A percentile compares a stretch with the other conserved stretches of the same genome.
These are phyloP conservation scores for Saccharum hybrid DNA, from an alignment of 202 grass and related monocot genomes.

Conservation along the genomic window DNA sequence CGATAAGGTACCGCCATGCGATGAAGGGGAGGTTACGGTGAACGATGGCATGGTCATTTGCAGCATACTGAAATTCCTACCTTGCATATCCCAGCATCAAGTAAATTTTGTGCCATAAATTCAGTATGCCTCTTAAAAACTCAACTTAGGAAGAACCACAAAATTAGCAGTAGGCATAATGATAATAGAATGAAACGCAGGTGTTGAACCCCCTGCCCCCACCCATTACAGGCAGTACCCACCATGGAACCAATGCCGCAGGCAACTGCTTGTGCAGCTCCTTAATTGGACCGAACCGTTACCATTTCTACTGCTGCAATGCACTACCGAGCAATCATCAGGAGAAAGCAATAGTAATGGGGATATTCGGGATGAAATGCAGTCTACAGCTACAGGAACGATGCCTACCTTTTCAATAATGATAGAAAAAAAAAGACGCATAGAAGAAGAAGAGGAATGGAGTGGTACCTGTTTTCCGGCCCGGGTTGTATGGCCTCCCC, in stretches of 20 bases:
- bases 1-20: neutral
- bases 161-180: too few relatives aligned
- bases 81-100: slow-evolving; percentile 8
- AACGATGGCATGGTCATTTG: slow-evolving; percentile 46
- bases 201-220: too few relatives aligned
- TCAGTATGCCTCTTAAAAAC: neutral
- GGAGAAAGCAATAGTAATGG: neutral
- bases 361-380: too few relatives aligned
- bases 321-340: neutral
- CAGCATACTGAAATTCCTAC: slow-evolving; percentile 39
- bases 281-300: neutral
- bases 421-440: neutral
- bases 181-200: too few relatives aligned
- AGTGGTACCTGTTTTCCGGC: neutral
- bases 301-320: neutral
- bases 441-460: neutral
- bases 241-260: neutral
- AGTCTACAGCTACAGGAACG: neutral
- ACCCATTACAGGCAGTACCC: neutral
- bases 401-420: neutral
- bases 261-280: neutral
- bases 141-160: neutral
- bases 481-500: too few relatives aligned
- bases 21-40: slow-evolving; percentile 7
- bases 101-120: neutral